Evolutionary conservation across 2,329 filamentous ascomycete species (phyloP), one percentile per base, ranked within the genome.

Genomic region (Ophiocordyceps robertsii): DNA sequence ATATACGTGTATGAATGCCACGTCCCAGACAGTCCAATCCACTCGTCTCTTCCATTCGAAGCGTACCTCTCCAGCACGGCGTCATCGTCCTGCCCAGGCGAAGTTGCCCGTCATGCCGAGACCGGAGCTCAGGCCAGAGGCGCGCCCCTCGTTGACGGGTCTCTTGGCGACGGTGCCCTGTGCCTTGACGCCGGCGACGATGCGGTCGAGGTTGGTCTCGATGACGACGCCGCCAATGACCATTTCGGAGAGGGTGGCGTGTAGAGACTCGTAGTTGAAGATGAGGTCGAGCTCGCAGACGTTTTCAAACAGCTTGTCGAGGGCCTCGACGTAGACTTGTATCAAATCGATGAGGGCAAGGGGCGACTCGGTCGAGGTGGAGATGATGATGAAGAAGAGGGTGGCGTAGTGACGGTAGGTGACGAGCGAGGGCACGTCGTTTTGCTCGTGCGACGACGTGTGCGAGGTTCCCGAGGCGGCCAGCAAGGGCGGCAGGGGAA

Each of bases 341-440:
- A 98, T 96, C 43, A 98, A 69, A 62, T 98, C 92, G 47, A 98
- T 88, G 21, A 98, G 74, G 1, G 92, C 92, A 3, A 98, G 81
- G 1, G 92, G 92, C 1, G 87, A 95, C 64, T 98, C 92, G 45
- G 92, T 95, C 6, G 88, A 87, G 5, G 93, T 98, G 31, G 84
- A 92, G 56, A 98, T 98, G 60, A 98, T 72, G 63, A 98, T 98
- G 69, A 98, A 98, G 67, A 93, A 96, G 47, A 98, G 82, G 0
- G 92, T 98, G 10, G 92, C 92, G 59, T 96, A 98, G 72, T 95
- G 86, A 45, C 92, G 87, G 72, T 98, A 98, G 9, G 92, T 96
- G 38, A 98, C 88, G 46, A 96, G 84, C 6, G 88, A 92, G 10
- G 92, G 92, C 11, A 88, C 83, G 64, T 96, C 92, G 58, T 87